Evolutionary conservation across 768 basidiomycete genomes (phyloP).

Genomic region (Hemileccinum rubropunctum): DNA sequence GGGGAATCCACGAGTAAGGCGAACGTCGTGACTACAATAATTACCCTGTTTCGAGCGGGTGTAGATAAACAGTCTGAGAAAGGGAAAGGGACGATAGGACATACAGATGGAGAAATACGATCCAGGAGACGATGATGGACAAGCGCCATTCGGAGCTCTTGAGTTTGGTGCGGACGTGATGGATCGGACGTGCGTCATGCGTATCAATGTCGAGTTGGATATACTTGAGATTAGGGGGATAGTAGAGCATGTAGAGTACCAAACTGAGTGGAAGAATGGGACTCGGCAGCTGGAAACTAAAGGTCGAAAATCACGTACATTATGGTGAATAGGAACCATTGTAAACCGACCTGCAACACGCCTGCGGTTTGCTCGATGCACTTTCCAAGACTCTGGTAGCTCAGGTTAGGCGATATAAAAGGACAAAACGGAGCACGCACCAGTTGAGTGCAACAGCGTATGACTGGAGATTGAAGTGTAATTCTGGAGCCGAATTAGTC

Average conservation of each 20-base stretch:
- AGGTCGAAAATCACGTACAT: conserved; percentile 55
- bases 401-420: not conserved
- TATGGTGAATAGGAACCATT: conserved; percentile 81
- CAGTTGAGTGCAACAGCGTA: conserved; percentile 76
- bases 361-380: conserved; percentile 84
- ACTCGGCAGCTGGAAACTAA: not conserved
- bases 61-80: not conserved
- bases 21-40: conserved; percentile 60
- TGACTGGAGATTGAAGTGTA: conserved; percentile 78
- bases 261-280: conserved; percentile 47
- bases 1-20: conserved; percentile 52
- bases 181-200: conserved; percentile 41
- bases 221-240: conserved; percentile 82
- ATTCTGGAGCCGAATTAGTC: conserved; percentile 47
- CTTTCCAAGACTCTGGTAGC: conserved; percentile 54
- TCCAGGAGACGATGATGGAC: conserved; percentile 74
- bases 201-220: conserved; percentile 40
- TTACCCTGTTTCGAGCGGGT: conserved; percentile 10
- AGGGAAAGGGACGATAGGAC: conserved; percentile 22
- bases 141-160: conserved; percentile 71
- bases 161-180: conserved; percentile 44
- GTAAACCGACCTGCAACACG: conserved; percentile 73
- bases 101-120: conserved; percentile 72
- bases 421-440: conserved; percentile 44
- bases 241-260: conserved; percentile 89